Evolutionary conservation across 257 asterid species (phyloP).

Genomic region (Gynochthodes officinalis): DNA sequence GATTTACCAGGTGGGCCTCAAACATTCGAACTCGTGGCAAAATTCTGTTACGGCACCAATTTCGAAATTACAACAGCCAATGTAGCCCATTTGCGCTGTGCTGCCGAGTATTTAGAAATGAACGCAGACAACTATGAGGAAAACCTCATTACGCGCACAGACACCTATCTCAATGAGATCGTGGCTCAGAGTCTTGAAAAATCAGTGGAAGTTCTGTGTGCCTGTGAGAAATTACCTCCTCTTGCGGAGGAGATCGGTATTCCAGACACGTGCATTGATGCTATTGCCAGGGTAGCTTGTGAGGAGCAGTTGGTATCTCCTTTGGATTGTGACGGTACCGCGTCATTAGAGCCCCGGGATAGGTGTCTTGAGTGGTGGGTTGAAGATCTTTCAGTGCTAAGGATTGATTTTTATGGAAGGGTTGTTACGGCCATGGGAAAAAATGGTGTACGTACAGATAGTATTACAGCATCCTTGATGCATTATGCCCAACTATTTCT

Average conservation of each 20-base stretch:
- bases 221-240: constrained; percentile 46
- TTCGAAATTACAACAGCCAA: constrained; percentile 58
- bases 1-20: constrained; percentile 64
- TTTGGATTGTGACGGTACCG: constrained; percentile 36
- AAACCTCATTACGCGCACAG: constrained; percentile 50
- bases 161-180: constrained; percentile 47
- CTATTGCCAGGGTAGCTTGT: constrained; percentile 50
- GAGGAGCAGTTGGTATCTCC: constrained; percentile 58
- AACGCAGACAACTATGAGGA: constrained; percentile 48
- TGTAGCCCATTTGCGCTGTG: constrained; percentile 57
- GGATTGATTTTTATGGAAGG: constrained; percentile 43
- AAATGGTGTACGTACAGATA: constrained; percentile 46
- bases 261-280: constrained; percentile 31
- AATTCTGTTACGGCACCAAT: constrained; percentile 69
- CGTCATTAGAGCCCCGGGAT: constrained; percentile 32
- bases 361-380: constrained; percentile 64
- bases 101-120: constrained; percentile 65
- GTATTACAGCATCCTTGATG: constrained; percentile 49
- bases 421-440: constrained; percentile 46
- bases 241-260: constrained; percentile 51
- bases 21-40: constrained; percentile 65
- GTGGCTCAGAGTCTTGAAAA: constrained; percentile 50
- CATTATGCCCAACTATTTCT: constrained; percentile 53
- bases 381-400: constrained; percentile 46
- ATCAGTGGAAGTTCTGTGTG: constrained; percentile 49